Evolutionary conservation across 225 moss, liverwort and hornwort genomes (phyloP).

Genomic region (Ulota crispa): DNA sequence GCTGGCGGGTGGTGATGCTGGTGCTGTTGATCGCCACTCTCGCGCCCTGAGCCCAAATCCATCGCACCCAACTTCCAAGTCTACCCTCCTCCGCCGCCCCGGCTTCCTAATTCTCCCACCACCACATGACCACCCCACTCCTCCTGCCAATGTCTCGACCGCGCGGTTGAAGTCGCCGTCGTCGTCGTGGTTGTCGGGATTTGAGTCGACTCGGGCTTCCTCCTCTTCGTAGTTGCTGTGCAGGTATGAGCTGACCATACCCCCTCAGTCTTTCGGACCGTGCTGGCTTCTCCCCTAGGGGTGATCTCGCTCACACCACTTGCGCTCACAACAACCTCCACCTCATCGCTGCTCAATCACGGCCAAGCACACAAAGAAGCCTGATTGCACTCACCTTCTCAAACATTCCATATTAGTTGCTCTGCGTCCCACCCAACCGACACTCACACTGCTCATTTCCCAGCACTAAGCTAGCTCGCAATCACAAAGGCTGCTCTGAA

Average conservation of each 20-base stretch:
- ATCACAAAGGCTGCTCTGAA: conserved; percentile 22
- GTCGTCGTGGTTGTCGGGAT: conserved; percentile 20
- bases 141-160: conserved; percentile 28
- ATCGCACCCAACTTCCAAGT: conserved; percentile 28
- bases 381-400: conserved; percentile 16
- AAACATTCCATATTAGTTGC: conserved; percentile 21
- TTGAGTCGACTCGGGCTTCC: not conserved
- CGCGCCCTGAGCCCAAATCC: conserved; percentile 55
- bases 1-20: conserved; percentile 5
- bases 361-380: not conserved
- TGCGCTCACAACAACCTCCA: not conserved
- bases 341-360: conserved; percentile 22
- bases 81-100: conserved; percentile 27
- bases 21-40: conserved; percentile 48
- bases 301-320: conserved; percentile 20
- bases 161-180: conserved; percentile 7
- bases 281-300: conserved; percentile 24
- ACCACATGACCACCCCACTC: conserved; percentile 50
- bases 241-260: conserved; percentile 51
- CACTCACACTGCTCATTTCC: conserved; percentile 23
- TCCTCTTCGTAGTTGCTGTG: conserved; percentile 21
- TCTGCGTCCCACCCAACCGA: not conserved
- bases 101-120: conserved; percentile 53
- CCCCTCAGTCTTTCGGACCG: conserved; percentile 32
- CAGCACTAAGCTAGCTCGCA: conserved; percentile 7